Evolutionary conservation across 2,329 filamentous ascomycete species (phyloP).

Genomic region (Cladophialophora immunda): DNA sequence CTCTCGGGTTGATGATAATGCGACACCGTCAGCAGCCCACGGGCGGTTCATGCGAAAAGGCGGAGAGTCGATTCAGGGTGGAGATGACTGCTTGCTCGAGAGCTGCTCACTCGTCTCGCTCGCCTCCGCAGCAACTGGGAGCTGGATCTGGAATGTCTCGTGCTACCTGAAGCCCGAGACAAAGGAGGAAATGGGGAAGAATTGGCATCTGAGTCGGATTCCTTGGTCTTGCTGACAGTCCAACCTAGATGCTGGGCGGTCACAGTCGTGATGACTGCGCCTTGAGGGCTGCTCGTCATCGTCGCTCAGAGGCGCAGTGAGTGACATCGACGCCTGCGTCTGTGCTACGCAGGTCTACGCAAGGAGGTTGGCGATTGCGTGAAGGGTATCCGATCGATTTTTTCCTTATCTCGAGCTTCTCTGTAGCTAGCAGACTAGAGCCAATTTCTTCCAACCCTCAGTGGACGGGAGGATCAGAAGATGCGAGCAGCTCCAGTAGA

Average conservation of each 20-base stretch:
- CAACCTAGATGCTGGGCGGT: not conserved
- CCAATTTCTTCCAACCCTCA: not conserved
- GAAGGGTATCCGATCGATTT: constrained; percentile 14
- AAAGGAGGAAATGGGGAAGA: not conserved
- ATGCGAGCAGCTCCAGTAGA: not conserved
- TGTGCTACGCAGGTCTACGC: not conserved
- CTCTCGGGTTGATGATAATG: constrained; percentile 21
- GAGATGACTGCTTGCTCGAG: not conserved
- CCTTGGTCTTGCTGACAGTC: constrained; percentile 4
- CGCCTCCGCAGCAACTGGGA: not conserved
- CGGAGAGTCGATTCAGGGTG: not conserved
- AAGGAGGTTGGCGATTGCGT: not conserved
- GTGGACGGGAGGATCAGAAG: constrained; percentile 4
- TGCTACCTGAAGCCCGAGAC: not conserved
- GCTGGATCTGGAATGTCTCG: constrained; percentile 18
- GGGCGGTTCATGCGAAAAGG: constrained; percentile 1
- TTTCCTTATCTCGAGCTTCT: constrained; percentile 15
- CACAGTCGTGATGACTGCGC: not conserved
- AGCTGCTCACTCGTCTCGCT: not conserved
- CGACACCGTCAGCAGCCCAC: constrained; percentile 7
- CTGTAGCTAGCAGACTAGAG: constrained; percentile 3
- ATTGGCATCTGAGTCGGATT: constrained; percentile 17
- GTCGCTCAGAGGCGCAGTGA: not conserved
- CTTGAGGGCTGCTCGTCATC: not conserved
- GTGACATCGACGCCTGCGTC: not conserved